Evolutionary conservation across 495 filamentous ascomycete genomes (phyloP).

Genomic region (Penicillium roqueforti): DNA sequence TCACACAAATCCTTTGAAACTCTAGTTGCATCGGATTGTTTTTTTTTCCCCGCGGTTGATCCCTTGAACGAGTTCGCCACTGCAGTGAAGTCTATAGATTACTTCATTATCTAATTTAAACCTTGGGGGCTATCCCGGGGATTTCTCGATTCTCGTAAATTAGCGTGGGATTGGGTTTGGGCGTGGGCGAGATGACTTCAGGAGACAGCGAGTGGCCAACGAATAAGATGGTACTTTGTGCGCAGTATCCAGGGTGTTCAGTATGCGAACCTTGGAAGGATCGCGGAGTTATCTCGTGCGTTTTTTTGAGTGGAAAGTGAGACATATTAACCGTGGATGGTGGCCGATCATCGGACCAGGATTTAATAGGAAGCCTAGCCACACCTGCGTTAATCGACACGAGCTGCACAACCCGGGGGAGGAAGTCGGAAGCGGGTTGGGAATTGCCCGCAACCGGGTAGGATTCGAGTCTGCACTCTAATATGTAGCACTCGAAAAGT

Average conservation of each 20-base stretch:
- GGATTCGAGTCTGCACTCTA: background rate
- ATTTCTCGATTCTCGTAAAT: background rate
- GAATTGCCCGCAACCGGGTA: background rate
- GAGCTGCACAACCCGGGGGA: background rate
- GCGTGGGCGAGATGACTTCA: conserved; percentile 4
- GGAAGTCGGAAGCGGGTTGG: background rate
- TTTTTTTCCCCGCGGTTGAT: conserved; percentile 6
- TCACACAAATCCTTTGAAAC: background rate
- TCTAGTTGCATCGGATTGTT: background rate
- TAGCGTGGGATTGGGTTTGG: background rate
- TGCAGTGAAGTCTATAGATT: background rate
- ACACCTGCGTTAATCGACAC: too few species aligned
- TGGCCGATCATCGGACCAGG: conserved; percentile 5
- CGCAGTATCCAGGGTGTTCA: background rate
- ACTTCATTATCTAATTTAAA: background rate
- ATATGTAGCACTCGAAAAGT: background rate
- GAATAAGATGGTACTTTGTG: background rate
- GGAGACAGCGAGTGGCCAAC: background rate
- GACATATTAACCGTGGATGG: background rate
- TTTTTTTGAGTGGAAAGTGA: background rate
- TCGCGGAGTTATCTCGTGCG: background rate
- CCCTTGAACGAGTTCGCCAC: conserved; percentile 9
- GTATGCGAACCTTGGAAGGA: background rate
- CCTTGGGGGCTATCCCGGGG: background rate
- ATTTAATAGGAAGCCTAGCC: background rate